Base-by-base conservation (phyloP, 2,329 filamentous ascomycete species). In the Fusarium domesticum region DNA sequence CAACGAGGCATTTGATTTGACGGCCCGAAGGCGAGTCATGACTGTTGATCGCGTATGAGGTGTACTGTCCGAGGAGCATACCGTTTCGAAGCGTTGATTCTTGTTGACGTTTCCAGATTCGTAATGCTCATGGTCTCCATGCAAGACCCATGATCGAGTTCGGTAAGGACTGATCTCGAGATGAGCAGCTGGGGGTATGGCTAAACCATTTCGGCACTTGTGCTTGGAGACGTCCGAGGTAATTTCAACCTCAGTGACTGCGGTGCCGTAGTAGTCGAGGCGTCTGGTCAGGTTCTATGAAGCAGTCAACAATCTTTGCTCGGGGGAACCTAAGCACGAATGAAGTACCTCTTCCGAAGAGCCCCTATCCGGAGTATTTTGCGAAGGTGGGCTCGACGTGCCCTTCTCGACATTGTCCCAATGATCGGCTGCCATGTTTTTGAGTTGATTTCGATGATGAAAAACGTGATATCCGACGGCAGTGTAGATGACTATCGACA, bases 391-490 rank as follows among this genome's bases (percentile, higher is more conserved):
- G 5, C 41, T 47, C 15, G 25, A 28, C 8, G 23, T 45, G 6
- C 44, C 49, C 15, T 53, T 58, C 4, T 51, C 54, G 7, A 38
- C 46, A 14, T 58, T 58, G 5, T 48, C 57, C 33, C 55, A 48
- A 19, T 53, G 53, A n/a, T 58, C 59, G 5, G 51, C 45, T 3
- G 54, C 58, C 20, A 80, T 58, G 51, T 79, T 76, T 8, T 70
- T 69, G 45, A 78, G 64, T 51, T 75, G 72, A 44, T 81, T 82
- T 6, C 78, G 73, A 50, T 77, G 73, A 43, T 77, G 76, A 52
- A 82, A 81, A 10, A 82, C 77, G 20, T 77, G 74, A 51, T 76
- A 79, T 17, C 78, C 78, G 30, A 82, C 77, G 2, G 75, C 74
- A 7, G 76, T 55, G 53, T 82, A 81, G 28, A 81, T 79, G 50